A percentile compares a stretch with the other conserved stretches of the same genome.
Conservation (phyloP, 495 filamentous ascomycete species). For the Cenococcum geophilum region DNA sequence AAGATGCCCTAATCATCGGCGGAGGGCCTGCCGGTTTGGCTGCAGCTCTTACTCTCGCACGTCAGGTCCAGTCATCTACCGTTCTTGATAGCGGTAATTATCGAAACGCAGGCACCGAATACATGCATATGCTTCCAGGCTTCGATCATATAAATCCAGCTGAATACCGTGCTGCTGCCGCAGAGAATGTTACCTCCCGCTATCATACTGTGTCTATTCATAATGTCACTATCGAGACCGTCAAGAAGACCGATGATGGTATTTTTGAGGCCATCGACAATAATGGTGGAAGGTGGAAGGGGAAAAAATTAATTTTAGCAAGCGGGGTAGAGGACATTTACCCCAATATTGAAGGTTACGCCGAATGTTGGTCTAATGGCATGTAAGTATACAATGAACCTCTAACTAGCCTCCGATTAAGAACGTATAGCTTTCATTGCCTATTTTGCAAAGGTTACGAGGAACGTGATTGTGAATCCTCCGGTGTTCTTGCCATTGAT, state of each 20-base stretch:
- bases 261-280: constrained; percentile 16
- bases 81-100: constrained; percentile 48
- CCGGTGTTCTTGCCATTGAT: constrained; percentile 19
- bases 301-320: constrained; percentile 22
- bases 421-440: constrained; percentile 24
- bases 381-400: constrained; percentile 15
- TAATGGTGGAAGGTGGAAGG: constrained; percentile 9
- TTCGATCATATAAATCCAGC: constrained; percentile 41
- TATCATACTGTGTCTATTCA: constrained; percentile 44
- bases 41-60: constrained; percentile 44
- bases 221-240: constrained; percentile 33
- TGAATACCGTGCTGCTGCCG: constrained; percentile 16
- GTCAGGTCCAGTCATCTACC: constrained; percentile 43
- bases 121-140: constrained; percentile 50
- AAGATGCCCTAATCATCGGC: constrained; percentile 53
- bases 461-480: neutral
- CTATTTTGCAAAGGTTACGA: constrained; percentile 24
- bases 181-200: constrained; percentile 38
- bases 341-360: constrained; percentile 20
- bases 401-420: neutral
- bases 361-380: constrained; percentile 8
- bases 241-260: constrained; percentile 38
- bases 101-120: constrained; percentile 42
- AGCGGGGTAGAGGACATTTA: constrained; percentile 21
- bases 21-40: constrained; percentile 52